Conservation (phyloP, 2,329 filamentous ascomycete genomes). For the Ceratocystis colombiana region DNA sequence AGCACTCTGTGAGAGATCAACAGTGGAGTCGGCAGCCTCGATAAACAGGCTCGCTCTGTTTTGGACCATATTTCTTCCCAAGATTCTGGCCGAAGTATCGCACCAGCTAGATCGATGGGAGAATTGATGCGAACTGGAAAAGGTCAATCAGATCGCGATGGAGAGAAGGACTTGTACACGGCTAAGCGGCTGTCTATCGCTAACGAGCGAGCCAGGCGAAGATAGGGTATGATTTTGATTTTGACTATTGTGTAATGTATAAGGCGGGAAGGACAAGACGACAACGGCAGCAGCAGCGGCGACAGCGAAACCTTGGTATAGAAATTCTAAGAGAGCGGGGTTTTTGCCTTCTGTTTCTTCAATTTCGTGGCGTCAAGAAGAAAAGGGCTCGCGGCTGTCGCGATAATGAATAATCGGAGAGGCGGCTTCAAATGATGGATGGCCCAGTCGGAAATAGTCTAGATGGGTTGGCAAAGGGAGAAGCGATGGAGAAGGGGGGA, state of each 20-base stretch:
- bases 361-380: too few species aligned
- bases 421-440: not conserved
- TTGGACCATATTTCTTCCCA: slow-evolving; percentile 18
- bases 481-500: not conserved
- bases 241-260: not conserved
- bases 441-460: not conserved
- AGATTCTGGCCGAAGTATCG: not conserved
- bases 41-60: slow-evolving; percentile 23
- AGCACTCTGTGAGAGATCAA: slow-evolving; percentile 18
- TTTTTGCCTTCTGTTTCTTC: not conserved
- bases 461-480: not conserved
- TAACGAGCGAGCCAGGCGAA: not conserved
- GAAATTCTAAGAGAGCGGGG: slow-evolving; percentile 6
- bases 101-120: not conserved
- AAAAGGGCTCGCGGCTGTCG: not conserved
- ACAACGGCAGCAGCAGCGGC: not conserved
- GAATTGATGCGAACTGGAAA: not conserved
- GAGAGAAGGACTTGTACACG: not conserved
- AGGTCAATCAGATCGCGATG: not conserved
- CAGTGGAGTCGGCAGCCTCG: slow-evolving; percentile 21
- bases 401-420: slow-evolving; percentile 7
- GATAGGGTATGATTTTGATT: not conserved
- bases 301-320: not conserved
- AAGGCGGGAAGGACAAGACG: not conserved
- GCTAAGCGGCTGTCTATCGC: not conserved